A percentile compares a stretch with the other conserved stretches of the same genome.
Evolutionary conservation across 83 land plant species (phyloP).

Genomic region (Larix sibirica): DNA sequence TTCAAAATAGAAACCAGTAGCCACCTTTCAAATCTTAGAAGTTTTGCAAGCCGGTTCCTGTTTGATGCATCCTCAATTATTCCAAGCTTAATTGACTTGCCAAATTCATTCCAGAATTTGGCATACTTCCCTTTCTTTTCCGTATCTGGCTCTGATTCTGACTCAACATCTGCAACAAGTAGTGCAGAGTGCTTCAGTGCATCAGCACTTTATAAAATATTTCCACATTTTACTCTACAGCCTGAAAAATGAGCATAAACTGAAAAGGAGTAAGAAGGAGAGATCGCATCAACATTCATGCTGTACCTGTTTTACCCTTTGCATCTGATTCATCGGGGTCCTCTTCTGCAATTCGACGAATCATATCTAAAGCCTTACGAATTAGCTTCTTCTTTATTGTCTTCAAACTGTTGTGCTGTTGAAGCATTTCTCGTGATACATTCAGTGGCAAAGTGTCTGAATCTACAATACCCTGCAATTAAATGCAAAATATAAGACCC

Average conservation of each 20-base stretch:
- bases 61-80: conserved; percentile 98
- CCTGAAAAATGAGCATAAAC: not conserved
- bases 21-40: conserved; percentile 91
- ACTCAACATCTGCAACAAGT: conserved; percentile 13
- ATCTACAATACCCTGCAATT: conserved; percentile 91
- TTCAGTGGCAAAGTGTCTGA: conserved; percentile 97
- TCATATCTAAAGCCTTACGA: conserved; percentile 98
- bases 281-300: too few species aligned
- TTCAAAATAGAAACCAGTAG: not conserved
- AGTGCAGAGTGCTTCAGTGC: not conserved
- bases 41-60: conserved; percentile 93
- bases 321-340: conserved; percentile 86
- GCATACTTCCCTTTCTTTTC: conserved; percentile 93
- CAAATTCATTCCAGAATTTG: conserved; percentile 97
- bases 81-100: conserved; percentile 95
- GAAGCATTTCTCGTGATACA: conserved; percentile 99
- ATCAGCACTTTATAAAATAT: not conserved
- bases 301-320: conserved; percentile 61
- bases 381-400: conserved; percentile 98
- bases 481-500: not conserved
- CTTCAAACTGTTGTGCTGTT: conserved; percentile 90
- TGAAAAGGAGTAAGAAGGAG: not conserved
- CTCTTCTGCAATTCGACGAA: conserved; percentile 84
- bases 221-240: not conserved
- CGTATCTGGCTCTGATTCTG: conserved; percentile 51